Evolutionary conservation across 495 filamentous ascomycete species (phyloP), one percentile per base, ranked within the genome.

Genomic region (Talaromyces stipitatus): DNA sequence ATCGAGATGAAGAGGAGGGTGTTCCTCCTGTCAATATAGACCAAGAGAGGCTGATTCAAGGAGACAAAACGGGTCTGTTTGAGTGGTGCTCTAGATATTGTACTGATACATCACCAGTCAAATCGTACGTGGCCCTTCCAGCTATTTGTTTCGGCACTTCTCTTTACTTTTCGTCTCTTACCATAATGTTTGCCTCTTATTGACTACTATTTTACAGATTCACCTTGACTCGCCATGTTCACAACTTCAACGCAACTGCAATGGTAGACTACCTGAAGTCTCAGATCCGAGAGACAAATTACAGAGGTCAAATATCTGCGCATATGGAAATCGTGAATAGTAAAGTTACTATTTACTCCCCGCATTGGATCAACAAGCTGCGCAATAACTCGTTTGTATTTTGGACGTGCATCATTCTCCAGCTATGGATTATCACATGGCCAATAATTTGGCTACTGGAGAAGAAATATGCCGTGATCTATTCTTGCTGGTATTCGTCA

Each of bases 351-450:
- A 55, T 78, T 32, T 76, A 76, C 59, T 78, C 75, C 2, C 72
- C 75, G 16, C 75, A 77, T 55, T 77, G 72, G 72, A 71, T 77
- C 56, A 78, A 78, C 60, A 67, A 58, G 0, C 58, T 71, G 2
- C 71, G 74, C 26, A 62, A 64, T 1, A 75, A 75, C 48, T 24
- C 23, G n/a, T 71, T 59, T 48, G 61, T 73, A 2, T 75, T 65
- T 60, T 77, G 67, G 67, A 14, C 38, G 11, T 65, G 68, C 28
- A 64, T 77, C 27, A 61, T 78, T 33, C 64, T 73, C 10, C 75
- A 76, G 54, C 66, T 78, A 10, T 78, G 75, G 75, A 68, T 76
- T 57, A 58, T 76, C 41, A 65, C 73, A 2, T 76, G 71, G 73
- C 72, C 72, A 1, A 57, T 77, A 2, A 73, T 77, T 45, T 73